Percentiles rank a stretch among this genome's conserved stretches.
Evolutionary conservation across 768 basidiomycete species (phyloP).

Genomic region (Suillus decipiens): DNA sequence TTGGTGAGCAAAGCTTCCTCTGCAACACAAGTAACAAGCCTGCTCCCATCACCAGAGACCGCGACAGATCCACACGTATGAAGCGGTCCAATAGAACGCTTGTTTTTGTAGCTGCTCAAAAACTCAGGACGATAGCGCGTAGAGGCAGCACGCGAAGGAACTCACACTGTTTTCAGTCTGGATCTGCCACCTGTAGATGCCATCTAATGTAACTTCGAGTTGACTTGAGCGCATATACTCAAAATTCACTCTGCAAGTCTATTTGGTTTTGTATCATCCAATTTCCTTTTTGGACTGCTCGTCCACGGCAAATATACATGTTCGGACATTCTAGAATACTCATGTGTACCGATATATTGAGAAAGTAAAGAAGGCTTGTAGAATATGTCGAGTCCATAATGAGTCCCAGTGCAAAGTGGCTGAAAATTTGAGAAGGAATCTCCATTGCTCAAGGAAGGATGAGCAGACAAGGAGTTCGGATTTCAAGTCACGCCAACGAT

Average conservation of each 20-base stretch:
- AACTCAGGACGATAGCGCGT: not conserved
- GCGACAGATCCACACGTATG: constrained; percentile 90
- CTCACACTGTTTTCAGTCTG: constrained; percentile 10
- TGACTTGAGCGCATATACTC: not conserved
- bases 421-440: not conserved
- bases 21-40: constrained; percentile 82
- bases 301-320: constrained; percentile 1
- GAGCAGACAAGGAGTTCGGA: not conserved
- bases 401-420: not conserved
- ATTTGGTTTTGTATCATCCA: constrained; percentile 6
- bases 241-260: constrained; percentile 4
- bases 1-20: constrained; percentile 87
- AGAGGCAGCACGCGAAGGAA: not conserved
- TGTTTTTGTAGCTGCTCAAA: constrained; percentile 69
- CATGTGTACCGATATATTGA: not conserved
- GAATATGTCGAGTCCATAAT: constrained; percentile 1
- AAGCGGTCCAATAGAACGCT: constrained; percentile 70
- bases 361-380: constrained; percentile 1
- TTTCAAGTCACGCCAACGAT: not conserved
- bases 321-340: not conserved
- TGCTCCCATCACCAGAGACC: constrained; percentile 73
- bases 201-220: not conserved
- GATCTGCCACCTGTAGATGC: constrained; percentile 4
- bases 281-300: constrained; percentile 7
- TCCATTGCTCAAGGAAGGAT: not conserved